Percentiles rank a stretch among this genome's conserved stretches.
phyloP scores from a whole-genome alignment of 805 yeast species.

The Yamadazyma olivae region DNA sequence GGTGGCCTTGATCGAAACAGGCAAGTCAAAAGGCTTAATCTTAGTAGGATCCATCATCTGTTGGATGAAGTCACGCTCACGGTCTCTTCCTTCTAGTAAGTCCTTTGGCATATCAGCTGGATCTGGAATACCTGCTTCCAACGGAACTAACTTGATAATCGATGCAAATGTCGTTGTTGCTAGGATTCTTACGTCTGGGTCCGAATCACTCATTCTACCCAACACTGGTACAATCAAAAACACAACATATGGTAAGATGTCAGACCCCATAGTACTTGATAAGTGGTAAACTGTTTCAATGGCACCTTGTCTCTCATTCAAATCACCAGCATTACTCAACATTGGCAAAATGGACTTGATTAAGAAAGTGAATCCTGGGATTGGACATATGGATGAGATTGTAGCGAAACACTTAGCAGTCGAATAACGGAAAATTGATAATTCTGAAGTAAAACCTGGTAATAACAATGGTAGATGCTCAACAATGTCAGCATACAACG shows the following conservation, averaged over 20 bases:
- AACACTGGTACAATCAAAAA: conserved; percentile 93
- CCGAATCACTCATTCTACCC: conserved; percentile 97
- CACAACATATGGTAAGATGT: conserved; percentile 89
- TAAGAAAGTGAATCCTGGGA: conserved; percentile 70
- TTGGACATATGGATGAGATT: conserved; percentile 65
- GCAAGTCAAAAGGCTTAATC: conserved; percentile 81
- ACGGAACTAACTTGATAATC: conserved; percentile 89
- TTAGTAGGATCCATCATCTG: conserved; percentile 98
- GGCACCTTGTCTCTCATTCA: conserved; percentile 84
- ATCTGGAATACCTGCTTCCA: conserved; percentile 96
- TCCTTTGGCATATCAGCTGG: conserved; percentile 88
- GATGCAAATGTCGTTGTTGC: conserved; percentile 97
- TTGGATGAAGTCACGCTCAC: conserved; percentile 89
- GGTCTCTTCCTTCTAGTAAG: conserved; percentile 81
- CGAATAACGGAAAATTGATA: conserved; percentile 83
- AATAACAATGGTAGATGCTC: conserved; percentile 41
- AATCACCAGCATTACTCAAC: conserved; percentile 69
- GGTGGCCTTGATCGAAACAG: conserved; percentile 89
- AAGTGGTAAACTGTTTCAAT: conserved; percentile 88
- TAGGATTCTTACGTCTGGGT: conserved; percentile 78
- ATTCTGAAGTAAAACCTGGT: conserved; percentile 61
- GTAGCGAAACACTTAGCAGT: conserved; percentile 87
- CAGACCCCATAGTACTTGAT: conserved; percentile 79
- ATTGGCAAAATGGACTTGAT: conserved; percentile 79
- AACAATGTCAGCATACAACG: conserved; percentile 49